Evolutionary conservation across 441 rosid genomes (phyloP).

Genomic region (Populus hybrid): DNA sequence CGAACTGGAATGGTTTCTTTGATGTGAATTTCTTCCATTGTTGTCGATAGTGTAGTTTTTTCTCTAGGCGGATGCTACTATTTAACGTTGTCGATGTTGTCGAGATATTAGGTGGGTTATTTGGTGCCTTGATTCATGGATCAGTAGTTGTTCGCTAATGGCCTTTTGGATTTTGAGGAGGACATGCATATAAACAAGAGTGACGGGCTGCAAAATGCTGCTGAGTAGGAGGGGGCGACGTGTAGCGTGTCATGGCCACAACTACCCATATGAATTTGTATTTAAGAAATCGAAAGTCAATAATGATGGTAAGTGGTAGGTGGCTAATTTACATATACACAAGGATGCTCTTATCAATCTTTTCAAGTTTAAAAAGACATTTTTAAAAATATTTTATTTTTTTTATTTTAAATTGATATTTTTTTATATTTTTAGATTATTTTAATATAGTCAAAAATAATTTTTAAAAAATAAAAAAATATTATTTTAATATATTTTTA

Average conservation of each 20-base stretch:
- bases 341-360: no score
- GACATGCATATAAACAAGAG: background rate
- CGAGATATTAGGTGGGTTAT: background rate
- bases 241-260: background rate
- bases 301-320: no score
- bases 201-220: background rate
- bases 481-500: no score
- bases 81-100: background rate
- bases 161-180: background rate
- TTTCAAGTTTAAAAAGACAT: no score
- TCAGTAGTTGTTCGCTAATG: background rate
- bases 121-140: background rate
- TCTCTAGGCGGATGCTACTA: background rate
- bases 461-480: no score
- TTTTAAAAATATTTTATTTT: no score
- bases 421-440: no score
- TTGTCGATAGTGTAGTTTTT: background rate
- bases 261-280: no score
- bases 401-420: no score
- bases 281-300: no score
- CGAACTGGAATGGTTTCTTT: slow-evolving; percentile 39
- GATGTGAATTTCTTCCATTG: slow-evolving; percentile 39
- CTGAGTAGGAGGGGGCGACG: background rate
- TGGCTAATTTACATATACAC: background rate
- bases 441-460: no score